Evolutionary conservation across 2,329 filamentous ascomycete genomes (phyloP).

Genomic region (Stachybotrys elegans): DNA sequence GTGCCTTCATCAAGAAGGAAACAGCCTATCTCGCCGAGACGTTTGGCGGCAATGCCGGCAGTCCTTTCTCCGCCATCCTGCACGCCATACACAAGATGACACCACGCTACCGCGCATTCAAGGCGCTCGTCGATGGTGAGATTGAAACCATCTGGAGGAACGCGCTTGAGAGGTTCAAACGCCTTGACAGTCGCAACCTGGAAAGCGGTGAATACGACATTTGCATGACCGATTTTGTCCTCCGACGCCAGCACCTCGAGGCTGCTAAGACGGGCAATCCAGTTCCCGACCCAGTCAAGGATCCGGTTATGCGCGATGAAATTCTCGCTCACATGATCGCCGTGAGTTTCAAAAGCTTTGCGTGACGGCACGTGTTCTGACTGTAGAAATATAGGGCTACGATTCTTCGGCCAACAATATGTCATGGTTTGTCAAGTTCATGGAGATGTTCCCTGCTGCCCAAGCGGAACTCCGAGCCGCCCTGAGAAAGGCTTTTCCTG

Average conservation of each 20-base stretch:
- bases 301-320: not conserved
- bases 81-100: not conserved
- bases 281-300: not conserved
- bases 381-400: not conserved
- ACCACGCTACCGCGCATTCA: not conserved
- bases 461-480: not conserved
- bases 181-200: not conserved
- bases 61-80: not conserved
- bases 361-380: not conserved
- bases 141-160: not conserved
- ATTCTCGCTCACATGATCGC: not conserved
- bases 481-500: not conserved
- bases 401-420: not conserved
- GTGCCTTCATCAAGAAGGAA: not conserved
- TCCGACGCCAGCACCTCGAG: slow-evolving; percentile 2
- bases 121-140: not conserved
- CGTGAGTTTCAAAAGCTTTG: not conserved
- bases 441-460: not conserved
- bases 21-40: not conserved
- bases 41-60: not conserved
- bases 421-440: not conserved
- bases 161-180: slow-evolving; percentile 2
- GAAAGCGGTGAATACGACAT: not conserved
- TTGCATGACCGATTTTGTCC: slow-evolving; percentile 8
- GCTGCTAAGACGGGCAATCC: slow-evolving; percentile 1